Percentiles rank a stretch among this genome's conserved stretches.
These are phyloP conservation scores for Podila epicladia DNA, from an alignment of 192 early-diverging fungal species.

Conservation along the genomic window DNA sequence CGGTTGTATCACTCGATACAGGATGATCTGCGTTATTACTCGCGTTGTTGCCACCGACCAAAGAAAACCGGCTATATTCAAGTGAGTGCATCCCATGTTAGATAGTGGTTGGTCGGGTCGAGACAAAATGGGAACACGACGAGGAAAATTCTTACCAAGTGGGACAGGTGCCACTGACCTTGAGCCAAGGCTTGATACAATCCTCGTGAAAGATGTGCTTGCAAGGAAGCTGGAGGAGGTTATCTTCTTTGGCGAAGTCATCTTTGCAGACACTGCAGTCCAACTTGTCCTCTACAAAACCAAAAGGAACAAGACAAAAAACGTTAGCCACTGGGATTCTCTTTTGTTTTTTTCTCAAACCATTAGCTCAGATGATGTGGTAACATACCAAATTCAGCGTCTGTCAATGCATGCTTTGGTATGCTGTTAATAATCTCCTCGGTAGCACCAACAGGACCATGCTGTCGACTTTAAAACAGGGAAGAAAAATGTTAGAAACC, in stretches of 20 bases:
- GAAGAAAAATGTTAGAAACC: neutral
- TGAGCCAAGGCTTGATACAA: conserved; percentile 94
- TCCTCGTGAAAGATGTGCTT: conserved; percentile 88
- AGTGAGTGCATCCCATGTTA: neutral
- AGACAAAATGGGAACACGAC: too few species aligned
- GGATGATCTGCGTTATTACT: neutral
- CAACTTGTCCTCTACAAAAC: conserved; percentile 59
- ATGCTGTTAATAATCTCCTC: conserved; percentile 77
- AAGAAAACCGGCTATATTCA: conserved; percentile 17
- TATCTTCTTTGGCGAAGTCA: conserved; percentile 77
- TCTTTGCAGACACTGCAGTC: conserved; percentile 95
- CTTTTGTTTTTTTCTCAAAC: neutral
- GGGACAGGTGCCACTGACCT: conserved; percentile 93
- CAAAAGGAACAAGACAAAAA: neutral
- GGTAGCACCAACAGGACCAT: conserved; percentile 81
- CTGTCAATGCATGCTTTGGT: conserved; percentile 27
- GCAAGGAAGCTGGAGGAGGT: conserved; percentile 79
- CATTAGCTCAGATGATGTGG: neutral
- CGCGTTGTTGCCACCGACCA: conserved; percentile 15
- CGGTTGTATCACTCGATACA: neutral
- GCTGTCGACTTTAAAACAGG: conserved; percentile 37
- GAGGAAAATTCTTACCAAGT: conserved; percentile 68
- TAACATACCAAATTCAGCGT: conserved; percentile 3
- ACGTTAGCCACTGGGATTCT: neutral
- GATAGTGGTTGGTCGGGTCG: neutral